Evolutionary conservation across 805 yeast genomes (phyloP).

Genomic region (Wickerhamomyces queroliae): DNA sequence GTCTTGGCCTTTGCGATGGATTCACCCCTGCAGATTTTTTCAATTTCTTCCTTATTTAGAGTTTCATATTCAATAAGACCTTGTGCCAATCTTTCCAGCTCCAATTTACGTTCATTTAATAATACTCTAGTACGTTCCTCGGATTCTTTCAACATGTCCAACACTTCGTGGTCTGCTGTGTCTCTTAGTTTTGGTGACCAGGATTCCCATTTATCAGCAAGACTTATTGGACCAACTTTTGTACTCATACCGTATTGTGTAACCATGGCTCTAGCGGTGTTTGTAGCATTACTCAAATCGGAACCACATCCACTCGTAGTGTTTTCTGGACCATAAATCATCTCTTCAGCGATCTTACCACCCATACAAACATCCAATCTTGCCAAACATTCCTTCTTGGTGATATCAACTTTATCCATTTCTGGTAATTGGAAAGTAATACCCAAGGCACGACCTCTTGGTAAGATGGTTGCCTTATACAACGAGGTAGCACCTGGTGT

Average conservation of each 20-base stretch:
- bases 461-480: conserved; percentile 94
- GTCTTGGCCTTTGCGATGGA: conserved; percentile 61
- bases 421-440: conserved; percentile 97
- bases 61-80: conserved; percentile 96
- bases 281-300: conserved; percentile 85
- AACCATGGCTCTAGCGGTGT: conserved; percentile 94
- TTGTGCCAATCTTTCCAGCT: conserved; percentile 82
- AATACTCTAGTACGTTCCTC: conserved; percentile 75
- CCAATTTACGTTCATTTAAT: conserved; percentile 55
- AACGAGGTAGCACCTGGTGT: conserved; percentile 92
- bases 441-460: conserved; percentile 96
- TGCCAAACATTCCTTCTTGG: conserved; percentile 84
- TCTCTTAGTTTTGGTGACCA: conserved; percentile 91
- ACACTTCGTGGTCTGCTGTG: conserved; percentile 88
- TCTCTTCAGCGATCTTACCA: conserved; percentile 95
- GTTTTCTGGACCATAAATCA: conserved; percentile 84
- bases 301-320: conserved; percentile 95
- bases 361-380: conserved; percentile 98
- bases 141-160: conserved; percentile 64
- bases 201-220: conserved; percentile 87
- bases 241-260: conserved; percentile 96
- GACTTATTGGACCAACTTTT: conserved; percentile 83
- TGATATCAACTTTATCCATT: conserved; percentile 94
- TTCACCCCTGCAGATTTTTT: conserved; percentile 78
- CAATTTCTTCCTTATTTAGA: conserved; percentile 85